Conservation (phyloP, 2,329 filamentous ascomycete genomes). For the Pseudocercospora pini-densiflorae region DNA sequence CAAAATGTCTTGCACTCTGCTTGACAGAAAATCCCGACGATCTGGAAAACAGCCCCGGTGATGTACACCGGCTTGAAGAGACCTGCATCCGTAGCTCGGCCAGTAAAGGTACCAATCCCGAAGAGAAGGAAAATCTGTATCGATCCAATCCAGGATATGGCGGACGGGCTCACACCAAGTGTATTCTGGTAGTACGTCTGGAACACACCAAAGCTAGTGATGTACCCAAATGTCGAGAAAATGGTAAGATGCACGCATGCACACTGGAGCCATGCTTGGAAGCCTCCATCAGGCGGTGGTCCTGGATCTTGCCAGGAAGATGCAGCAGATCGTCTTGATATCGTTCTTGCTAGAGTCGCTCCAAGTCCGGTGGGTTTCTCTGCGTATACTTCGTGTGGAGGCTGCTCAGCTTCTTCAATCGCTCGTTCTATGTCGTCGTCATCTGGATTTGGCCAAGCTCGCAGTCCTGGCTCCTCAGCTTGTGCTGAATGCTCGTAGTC, state of each 20-base stretch:
- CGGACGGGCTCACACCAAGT: slow-evolving; percentile 44
- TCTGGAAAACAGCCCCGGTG: slow-evolving; percentile 51
- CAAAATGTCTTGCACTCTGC: slow-evolving; percentile 56
- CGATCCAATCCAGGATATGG: slow-evolving; percentile 60
- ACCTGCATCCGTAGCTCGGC: slow-evolving; percentile 58
- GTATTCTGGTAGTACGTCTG: slow-evolving; percentile 51
- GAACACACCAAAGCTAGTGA: slow-evolving; percentile 44
- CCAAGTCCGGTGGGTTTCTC: slow-evolving; percentile 11
- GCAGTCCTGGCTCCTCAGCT: slow-evolving; percentile 8
- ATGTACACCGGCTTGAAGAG: slow-evolving; percentile 52
- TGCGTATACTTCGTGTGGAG: slow-evolving; percentile 1
- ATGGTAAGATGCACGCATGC: slow-evolving; percentile 37
- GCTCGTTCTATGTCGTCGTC: slow-evolving; percentile 29
- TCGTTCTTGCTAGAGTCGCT: slow-evolving; percentile 27
- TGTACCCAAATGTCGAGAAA: slow-evolving; percentile 39
- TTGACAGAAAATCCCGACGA: slow-evolving; percentile 58
- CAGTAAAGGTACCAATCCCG: slow-evolving; percentile 56
- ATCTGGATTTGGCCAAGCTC: slow-evolving; percentile 27
- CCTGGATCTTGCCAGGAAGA: slow-evolving; percentile 39
- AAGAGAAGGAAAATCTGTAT: slow-evolving; percentile 59
- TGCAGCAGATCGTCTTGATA: slow-evolving; percentile 33
- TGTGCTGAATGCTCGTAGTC: neutral
- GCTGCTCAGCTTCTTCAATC: slow-evolving; percentile 26
- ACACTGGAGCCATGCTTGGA: slow-evolving; percentile 42
- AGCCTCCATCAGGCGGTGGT: slow-evolving; percentile 50